These are phyloP conservation scores for Nannochloropsis granulata DNA, from an alignment of 108 stramenopile genomes.

Conservation along the genomic window DNA sequence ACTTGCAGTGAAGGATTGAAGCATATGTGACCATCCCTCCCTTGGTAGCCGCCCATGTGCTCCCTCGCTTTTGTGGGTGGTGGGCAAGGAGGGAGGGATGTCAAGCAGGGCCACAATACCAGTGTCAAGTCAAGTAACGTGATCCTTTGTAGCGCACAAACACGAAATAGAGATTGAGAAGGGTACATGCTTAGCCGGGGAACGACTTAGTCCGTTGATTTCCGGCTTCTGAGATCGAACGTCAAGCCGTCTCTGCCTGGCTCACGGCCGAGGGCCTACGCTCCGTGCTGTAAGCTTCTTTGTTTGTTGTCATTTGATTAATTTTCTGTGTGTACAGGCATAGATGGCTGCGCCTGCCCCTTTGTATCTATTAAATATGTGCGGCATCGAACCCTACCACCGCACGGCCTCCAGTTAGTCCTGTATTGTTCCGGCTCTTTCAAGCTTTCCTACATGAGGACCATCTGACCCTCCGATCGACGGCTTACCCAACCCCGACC, in stretches of 20 bases:
- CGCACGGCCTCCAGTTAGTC: background rate
- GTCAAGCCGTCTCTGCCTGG: background rate
- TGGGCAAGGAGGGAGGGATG: background rate
- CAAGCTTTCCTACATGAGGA: background rate
- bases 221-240: background rate
- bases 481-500: background rate
- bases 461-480: background rate
- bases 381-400: background rate
- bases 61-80: no score
- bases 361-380: no score
- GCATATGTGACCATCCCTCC: background rate
- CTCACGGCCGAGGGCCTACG: background rate
- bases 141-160: background rate
- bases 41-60: background rate
- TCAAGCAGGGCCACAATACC: background rate
- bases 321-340: no score
- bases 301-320: no score
- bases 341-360: no score
- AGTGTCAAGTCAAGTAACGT: background rate
- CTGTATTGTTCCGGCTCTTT: background rate
- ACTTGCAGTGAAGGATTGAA: background rate
- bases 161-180: background rate
- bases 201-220: background rate
- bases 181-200: background rate
- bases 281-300: background rate